Evolutionary conservation across 2,329 filamentous ascomycete species (phyloP).

Genomic region (Cladophialophora psammophila): DNA sequence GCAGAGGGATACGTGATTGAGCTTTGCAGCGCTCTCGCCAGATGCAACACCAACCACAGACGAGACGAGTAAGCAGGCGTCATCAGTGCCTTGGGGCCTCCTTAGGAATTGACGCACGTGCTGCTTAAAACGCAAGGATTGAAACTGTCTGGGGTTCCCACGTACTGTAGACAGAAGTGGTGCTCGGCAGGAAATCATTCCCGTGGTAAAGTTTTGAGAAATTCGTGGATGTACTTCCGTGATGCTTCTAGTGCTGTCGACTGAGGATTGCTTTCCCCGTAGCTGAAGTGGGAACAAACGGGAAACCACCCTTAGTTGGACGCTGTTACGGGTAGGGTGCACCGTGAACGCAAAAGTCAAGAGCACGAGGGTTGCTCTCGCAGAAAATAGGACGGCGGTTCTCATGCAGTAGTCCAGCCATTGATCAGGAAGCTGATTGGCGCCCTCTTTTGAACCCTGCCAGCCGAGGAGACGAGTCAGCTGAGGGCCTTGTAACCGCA

Average conservation of each 20-base stretch:
- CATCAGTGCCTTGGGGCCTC: neutral
- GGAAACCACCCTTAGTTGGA: neutral
- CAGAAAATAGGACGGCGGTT: constrained; percentile 1
- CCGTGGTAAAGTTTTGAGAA: neutral
- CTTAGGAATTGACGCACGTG: constrained; percentile 10
- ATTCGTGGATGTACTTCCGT: constrained; percentile 2
- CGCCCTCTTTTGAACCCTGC: constrained; percentile 30
- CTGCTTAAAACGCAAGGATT: neutral
- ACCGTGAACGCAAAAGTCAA: neutral
- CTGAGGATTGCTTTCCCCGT: neutral
- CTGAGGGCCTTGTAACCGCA: constrained; percentile 23
- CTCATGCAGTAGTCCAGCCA: constrained; percentile 31
- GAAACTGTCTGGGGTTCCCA: neutral
- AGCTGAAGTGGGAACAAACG: neutral
- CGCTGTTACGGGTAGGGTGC: neutral
- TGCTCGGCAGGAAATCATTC: constrained; percentile 1
- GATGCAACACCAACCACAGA: neutral
- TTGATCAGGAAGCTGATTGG: constrained; percentile 26
- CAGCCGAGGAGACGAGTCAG: constrained; percentile 31
- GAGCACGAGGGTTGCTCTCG: neutral
- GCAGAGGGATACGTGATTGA: neutral
- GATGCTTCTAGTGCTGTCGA: neutral
- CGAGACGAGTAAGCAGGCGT: constrained; percentile 1
- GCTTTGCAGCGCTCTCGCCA: neutral
- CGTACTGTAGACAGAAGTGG: neutral